A percentile compares a stretch with the other conserved stretches of the same genome.
phyloP scores from a whole-genome alignment of 2,329 filamentous ascomycete species.

The Orbilia blumenaviensis region DNA sequence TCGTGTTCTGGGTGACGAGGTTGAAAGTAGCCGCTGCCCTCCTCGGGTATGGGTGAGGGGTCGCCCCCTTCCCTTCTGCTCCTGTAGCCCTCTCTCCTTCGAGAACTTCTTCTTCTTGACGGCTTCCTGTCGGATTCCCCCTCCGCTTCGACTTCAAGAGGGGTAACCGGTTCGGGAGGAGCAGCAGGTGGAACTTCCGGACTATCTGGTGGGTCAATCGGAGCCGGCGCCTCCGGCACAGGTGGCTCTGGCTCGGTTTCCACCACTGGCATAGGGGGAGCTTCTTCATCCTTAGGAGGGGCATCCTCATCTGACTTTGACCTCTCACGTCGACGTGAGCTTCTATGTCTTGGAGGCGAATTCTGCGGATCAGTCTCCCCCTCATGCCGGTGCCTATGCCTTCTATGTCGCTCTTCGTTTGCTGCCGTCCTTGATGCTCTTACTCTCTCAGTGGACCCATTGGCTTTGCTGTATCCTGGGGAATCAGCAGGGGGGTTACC shows the following conservation, averaged over 20 bases:
- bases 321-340: conserved; percentile 33
- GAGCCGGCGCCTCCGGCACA: conserved; percentile 6
- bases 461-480: conserved; percentile 15
- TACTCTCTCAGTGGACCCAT: conserved; percentile 30
- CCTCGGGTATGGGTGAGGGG: conserved; percentile 44
- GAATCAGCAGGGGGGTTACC: background rate
- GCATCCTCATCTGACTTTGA: conserved; percentile 43
- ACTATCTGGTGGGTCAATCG: conserved; percentile 27
- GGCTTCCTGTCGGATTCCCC: conserved; percentile 17
- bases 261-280: background rate
- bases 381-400: conserved; percentile 36
- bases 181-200: conserved; percentile 15
- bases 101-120: conserved; percentile 32
- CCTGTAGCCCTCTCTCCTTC: conserved; percentile 37
- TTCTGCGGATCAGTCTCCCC: conserved; percentile 4
- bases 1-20: conserved; percentile 32
- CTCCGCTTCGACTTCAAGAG: conserved; percentile 9
- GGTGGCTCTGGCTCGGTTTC: conserved; percentile 6
- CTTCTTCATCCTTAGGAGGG: conserved; percentile 19
- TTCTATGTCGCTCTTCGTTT: conserved; percentile 29
- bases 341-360: conserved; percentile 38
- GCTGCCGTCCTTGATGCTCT: background rate
- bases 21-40: conserved; percentile 27
- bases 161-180: background rate
- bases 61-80: conserved; percentile 43